Percentiles rank a stretch among this genome's conserved stretches.
phyloP scores from a whole-genome alignment of 2,329 filamentous ascomycete genomes.

The Colletotrichum sp. region DNA sequence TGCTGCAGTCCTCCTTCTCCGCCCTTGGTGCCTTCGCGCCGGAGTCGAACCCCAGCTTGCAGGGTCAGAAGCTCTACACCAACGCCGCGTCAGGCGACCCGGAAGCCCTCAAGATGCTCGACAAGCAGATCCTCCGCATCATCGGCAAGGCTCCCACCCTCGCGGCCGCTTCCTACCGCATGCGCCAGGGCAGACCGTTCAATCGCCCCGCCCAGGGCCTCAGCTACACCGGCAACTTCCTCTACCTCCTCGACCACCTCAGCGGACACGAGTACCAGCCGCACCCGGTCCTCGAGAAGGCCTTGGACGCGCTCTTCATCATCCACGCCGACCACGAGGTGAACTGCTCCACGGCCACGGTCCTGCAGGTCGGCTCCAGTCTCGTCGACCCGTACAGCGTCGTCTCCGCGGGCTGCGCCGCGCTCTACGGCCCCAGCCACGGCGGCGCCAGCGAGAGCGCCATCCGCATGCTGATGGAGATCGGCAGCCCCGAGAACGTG shows the following conservation, averaged over 20 bases:
- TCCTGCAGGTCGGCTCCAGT: conserved; percentile 60
- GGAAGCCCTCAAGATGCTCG: conserved; percentile 46
- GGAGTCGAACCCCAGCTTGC: conserved; percentile 54
- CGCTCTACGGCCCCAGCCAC: conserved; percentile 61
- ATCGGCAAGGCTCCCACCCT: conserved; percentile 56
- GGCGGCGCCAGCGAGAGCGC: conserved; percentile 64
- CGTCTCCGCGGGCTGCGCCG: conserved; percentile 56
- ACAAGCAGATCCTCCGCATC: conserved; percentile 58
- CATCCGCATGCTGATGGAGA: conserved; percentile 57
- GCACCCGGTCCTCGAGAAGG: conserved; percentile 52
- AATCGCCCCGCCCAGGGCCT: conserved; percentile 51
- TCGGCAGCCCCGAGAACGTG: conserved; percentile 55
- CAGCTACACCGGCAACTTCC: conserved; percentile 60
- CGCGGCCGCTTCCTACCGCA: conserved; percentile 56
- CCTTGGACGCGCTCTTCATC: conserved; percentile 59
- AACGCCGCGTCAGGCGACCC: conserved; percentile 45
- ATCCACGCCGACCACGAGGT: conserved; percentile 65
- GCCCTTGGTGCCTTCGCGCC: conserved; percentile 54
- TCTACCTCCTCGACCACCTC: conserved; percentile 58
- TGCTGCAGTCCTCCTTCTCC: conserved; percentile 54
- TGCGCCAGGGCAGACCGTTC: conserved; percentile 56
- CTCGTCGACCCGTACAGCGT: conserved; percentile 61
- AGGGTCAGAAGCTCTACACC: conserved; percentile 55
- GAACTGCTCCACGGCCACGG: conserved; percentile 60
- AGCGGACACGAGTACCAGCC: conserved; percentile 51